These are phyloP conservation scores for Excoecaria agallocha DNA, from an alignment of 345 rosid species.

Conservation along the genomic window DNA sequence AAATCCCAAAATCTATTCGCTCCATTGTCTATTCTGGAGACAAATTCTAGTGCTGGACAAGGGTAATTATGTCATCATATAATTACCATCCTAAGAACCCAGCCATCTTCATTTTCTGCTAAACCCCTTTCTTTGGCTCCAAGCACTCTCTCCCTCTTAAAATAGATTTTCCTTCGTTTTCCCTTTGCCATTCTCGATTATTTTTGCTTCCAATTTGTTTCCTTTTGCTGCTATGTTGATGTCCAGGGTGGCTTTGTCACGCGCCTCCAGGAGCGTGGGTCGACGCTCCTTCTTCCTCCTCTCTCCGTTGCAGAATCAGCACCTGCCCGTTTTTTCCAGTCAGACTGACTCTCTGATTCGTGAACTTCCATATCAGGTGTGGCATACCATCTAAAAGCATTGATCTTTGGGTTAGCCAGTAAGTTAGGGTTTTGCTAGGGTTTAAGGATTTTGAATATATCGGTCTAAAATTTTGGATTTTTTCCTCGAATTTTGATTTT, in stretches of 20 bases:
- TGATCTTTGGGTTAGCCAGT: neutral
- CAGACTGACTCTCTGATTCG: slow-evolving; percentile 39
- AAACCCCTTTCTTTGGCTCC: slow-evolving; percentile 32
- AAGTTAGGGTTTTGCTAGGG: slow-evolving; percentile 43
- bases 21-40: neutral
- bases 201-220: neutral
- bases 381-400: neutral
- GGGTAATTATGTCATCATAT: slow-evolving; percentile 33
- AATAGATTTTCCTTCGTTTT: neutral
- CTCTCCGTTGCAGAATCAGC: slow-evolving; percentile 32
- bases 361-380: slow-evolving; percentile 41
- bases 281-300: slow-evolving; percentile 42
- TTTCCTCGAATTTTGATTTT: neutral
- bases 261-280: slow-evolving; percentile 47
- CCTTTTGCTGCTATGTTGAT: slow-evolving; percentile 38
- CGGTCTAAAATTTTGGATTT: neutral
- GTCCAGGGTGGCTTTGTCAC: slow-evolving; percentile 45
- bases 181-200: neutral
- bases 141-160: slow-evolving; percentile 7
- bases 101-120: neutral
- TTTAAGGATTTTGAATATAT: slow-evolving; percentile 29
- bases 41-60: neutral
- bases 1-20: neutral
- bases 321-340: slow-evolving; percentile 28
- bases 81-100: neutral